Conservation (phyloP, 2,329 filamentous ascomycete species). For the Elsinoe perseae region DNA sequence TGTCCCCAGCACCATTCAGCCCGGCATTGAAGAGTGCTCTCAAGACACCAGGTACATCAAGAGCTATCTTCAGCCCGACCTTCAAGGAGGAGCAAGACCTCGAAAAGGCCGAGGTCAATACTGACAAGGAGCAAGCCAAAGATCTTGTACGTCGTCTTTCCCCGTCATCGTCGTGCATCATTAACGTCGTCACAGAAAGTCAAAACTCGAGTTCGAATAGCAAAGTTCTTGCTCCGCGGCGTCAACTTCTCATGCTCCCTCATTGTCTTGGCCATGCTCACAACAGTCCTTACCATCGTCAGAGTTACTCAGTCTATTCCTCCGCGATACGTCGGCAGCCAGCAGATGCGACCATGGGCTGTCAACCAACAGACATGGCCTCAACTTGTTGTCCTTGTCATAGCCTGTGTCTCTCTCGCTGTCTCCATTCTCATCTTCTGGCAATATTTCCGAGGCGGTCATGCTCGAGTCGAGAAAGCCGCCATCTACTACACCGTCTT, state of each 20-base stretch:
- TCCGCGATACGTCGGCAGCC: conserved; percentile 45
- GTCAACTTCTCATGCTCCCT: conserved; percentile 96
- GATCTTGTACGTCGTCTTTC: conserved; percentile 81
- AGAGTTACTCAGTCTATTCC: conserved; percentile 72
- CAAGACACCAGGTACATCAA: conserved; percentile 77
- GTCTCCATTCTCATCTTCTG: conserved; percentile 74
- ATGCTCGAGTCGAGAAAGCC: conserved; percentile 82
- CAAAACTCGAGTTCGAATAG: conserved; percentile 82
- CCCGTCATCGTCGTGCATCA: not conserved
- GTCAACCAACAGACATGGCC: conserved; percentile 74
- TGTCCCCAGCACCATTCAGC: conserved; percentile 65
- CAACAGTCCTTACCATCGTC: conserved; percentile 86
- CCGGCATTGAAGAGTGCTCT: conserved; percentile 77
- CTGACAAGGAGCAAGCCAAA: conserved; percentile 78
- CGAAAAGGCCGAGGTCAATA: conserved; percentile 72
- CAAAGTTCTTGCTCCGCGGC: conserved; percentile 88
- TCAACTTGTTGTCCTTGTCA: conserved; percentile 71
- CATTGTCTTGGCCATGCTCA: conserved; percentile 85
- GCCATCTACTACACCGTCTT: conserved; percentile 94
- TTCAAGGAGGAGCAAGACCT: conserved; percentile 81
- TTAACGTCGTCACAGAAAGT: conserved; percentile 62
- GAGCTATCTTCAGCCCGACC: conserved; percentile 59
- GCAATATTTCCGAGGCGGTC: conserved; percentile 82
- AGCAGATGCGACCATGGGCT: conserved; percentile 79
- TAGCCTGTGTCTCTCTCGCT: conserved; percentile 71